These are phyloP conservation scores for Lactifluus rugatus DNA, from an alignment of 768 basidiomycete species.

Conservation along the genomic window DNA sequence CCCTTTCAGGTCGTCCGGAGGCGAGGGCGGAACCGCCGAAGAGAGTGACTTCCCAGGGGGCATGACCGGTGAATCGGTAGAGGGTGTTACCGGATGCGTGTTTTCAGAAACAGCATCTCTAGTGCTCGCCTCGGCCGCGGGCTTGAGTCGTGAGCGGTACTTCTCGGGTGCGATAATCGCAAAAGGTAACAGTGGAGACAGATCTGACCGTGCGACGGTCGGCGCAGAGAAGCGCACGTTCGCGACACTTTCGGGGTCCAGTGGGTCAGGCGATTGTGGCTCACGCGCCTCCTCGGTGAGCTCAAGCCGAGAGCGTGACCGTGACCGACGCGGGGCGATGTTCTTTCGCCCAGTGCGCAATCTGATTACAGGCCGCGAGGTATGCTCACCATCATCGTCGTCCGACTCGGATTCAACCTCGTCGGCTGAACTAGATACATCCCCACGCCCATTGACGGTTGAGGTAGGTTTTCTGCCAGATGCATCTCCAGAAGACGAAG, in stretches of 20 bases:
- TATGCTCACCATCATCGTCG: conserved; percentile 43
- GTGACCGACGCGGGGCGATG: conserved; percentile 39
- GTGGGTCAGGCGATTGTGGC: conserved; percentile 45
- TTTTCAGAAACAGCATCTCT: conserved; percentile 34
- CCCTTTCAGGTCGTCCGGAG: conserved; percentile 62
- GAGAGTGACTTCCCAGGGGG: conserved; percentile 20
- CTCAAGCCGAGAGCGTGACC: conserved; percentile 63
- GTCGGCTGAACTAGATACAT: conserved; percentile 11
- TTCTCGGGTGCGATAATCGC: conserved; percentile 70
- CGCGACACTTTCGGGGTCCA: conserved; percentile 60
- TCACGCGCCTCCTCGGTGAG: conserved; percentile 46
- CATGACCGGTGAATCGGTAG: conserved; percentile 27
- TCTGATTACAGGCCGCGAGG: conserved; percentile 69
- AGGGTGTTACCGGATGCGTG: conserved; percentile 25
- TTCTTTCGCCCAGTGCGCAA: conserved; percentile 44
- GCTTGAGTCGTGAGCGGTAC: conserved; percentile 29
- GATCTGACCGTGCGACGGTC: conserved; percentile 49
- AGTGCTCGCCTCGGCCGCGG: conserved; percentile 23
- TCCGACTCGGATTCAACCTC: conserved; percentile 33
- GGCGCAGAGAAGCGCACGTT: conserved; percentile 71
- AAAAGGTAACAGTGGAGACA: conserved; percentile 59
- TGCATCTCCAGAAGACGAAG: conserved; percentile 3
- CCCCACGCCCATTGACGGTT: conserved; percentile 23
- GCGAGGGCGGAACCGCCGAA: conserved; percentile 38
- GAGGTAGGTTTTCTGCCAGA: conserved; percentile 10